Evolutionary conservation across 352 stramenopile species (phyloP), one percentile per base, ranked within the genome.

Genomic region (Phytophthora chlamydospora): DNA sequence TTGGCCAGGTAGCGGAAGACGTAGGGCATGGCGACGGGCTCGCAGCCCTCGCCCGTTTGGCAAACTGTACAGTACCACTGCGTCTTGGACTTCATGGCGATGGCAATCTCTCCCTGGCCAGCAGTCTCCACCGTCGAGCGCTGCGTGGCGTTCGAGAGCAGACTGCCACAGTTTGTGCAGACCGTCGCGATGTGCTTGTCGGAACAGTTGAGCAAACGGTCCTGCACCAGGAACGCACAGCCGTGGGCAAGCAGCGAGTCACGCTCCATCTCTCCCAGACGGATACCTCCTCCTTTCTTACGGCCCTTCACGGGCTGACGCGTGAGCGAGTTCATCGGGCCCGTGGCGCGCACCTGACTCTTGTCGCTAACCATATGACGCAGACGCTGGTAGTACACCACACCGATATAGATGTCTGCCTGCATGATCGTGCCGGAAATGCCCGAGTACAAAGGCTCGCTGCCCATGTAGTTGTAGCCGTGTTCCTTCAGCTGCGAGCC

Each of bases 301-400:
- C 98, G 85, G 43, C 98, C 98, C 80, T 99, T 99, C 38, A 99
- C 96, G 0, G 98, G 98, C 80, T 99, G 98, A 5, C 97, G 89
- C 51, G 98, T 99, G n/a, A 99, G 82, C 67, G 88, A 92, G 80
- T 99, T 99, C 62, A 99, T 98, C 33, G 96, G 95, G 10, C 98
- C 98, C 31, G 96, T 99, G 4, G 97, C 91, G 68, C 98, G 95
- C 48, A 99, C 98, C 79, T 99, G 98, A 51, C 89, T 98, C 88
- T 99, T 99, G 85, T 99, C 98, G 62, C 93, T 99, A 56, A 99
- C 98, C 98, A 99, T 99, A 88, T 99, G 98, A 53, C 98, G 92
- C 68, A 99, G 80, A 46, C 98, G 89, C 88, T 99, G 98, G 77
- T 99, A 99, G 81, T 98, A 99, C 33, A 99, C 98, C n/a, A 99